These are phyloP conservation scores for Taiozyma sp. DNA, from an alignment of 1,139 yeast species.

Conservation along the genomic window DNA sequence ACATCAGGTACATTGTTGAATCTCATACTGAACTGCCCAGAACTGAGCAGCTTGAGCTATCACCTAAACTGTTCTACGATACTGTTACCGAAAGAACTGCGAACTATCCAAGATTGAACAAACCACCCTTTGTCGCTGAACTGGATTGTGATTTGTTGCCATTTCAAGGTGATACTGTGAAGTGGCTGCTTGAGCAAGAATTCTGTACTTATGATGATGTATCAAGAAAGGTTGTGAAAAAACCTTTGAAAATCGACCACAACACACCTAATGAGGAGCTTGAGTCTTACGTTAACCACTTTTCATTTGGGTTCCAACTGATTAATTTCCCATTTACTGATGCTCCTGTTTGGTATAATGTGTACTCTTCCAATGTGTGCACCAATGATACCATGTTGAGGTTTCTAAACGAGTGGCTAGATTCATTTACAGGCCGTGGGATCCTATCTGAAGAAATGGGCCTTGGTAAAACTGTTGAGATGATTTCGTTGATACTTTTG, in stretches of 20 bases:
- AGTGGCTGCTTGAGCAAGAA: constrained; percentile 63
- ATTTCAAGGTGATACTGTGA: constrained; percentile 60
- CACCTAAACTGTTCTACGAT: constrained; percentile 28
- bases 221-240: constrained; percentile 17
- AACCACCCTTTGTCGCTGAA: constrained; percentile 31
- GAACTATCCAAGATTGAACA: constrained; percentile 8
- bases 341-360: constrained; percentile 40
- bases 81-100: constrained; percentile 27
- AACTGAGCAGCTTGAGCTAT: not conserved
- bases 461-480: constrained; percentile 87
- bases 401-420: constrained; percentile 17
- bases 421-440: constrained; percentile 46
- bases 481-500: constrained; percentile 56
- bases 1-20: constrained; percentile 2
- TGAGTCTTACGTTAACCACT: constrained; percentile 29
- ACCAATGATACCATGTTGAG: constrained; percentile 29
- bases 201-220: constrained; percentile 38
- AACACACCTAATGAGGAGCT: constrained; percentile 13
- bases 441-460: constrained; percentile 95
- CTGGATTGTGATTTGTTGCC: constrained; percentile 44
- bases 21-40: not conserved
- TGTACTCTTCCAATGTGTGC: constrained; percentile 43
- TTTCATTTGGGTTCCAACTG: constrained; percentile 52
- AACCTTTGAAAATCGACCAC: constrained; percentile 1
- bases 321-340: constrained; percentile 18